Evolutionary conservation across 2,329 filamentous ascomycete species (phyloP), one percentile per base, ranked within the genome.

Genomic region (Clarireedia homoeocarpa): DNA sequence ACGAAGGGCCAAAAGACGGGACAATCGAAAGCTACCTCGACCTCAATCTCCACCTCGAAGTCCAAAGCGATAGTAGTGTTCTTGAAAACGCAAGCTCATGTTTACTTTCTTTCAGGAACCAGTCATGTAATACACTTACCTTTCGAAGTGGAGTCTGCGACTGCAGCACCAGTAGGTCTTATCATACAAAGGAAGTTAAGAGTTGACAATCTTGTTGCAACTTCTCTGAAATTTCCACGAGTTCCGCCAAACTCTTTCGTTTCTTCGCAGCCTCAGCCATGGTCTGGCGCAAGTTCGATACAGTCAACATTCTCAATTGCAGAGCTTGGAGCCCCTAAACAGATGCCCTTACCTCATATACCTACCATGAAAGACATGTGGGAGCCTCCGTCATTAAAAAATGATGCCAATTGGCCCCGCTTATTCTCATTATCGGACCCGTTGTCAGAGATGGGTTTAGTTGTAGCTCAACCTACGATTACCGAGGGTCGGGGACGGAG

Each of bases 71-170:
- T 99, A 59, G 89, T 97, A 6, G 88, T 99, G 50, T 88, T 97
- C 63, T 81, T 99, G 62, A 91, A 89, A 72, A 91, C 89, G 0
- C 92, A 97, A 68, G 91, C 89, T 23, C 92, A 97, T 69, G 83
- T 99, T 62, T 95, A 91, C 75, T 96, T 95, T 69, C 80, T 97
- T 39, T 83, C 88, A 2, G 92, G 92, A 20, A 85, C 89, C 36
- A 94, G 83, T 67, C 89, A 99, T 77, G 83, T 96, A 57, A 80
- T 97, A 48, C 90, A 96, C 69, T 83, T 99, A 67, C 92, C 92
- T 1, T 99, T 99, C 67, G 91, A 97, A 72, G 88, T 96, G 44
- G 90, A 96, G 68, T 83, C 83, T 53, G 91, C 89, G 30, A 89
- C 91, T 70, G 84, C 92, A 38, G 88, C 89, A 12, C 88, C 91